phyloP scores from a whole-genome alignment of 768 basidiomycete species.

The Hygrophorus russula region DNA sequence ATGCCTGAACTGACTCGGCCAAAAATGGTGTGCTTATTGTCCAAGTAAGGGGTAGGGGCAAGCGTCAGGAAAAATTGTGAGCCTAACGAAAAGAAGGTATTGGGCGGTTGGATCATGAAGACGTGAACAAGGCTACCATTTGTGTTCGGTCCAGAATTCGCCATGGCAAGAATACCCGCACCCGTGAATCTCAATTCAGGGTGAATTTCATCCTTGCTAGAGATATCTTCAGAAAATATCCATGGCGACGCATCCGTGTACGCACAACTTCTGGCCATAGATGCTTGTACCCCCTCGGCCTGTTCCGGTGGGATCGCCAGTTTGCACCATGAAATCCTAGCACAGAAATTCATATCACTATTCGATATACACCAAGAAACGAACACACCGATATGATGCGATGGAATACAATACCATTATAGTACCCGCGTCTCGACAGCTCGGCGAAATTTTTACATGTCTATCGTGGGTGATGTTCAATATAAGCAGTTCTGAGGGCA shows the following conservation, averaged over 20 bases:
- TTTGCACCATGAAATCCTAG: slow-evolving; percentile 96
- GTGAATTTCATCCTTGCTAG: slow-evolving; percentile 82
- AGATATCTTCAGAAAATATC: slow-evolving; percentile 4
- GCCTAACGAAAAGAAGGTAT: slow-evolving; percentile 62
- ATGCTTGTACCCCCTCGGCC: slow-evolving; percentile 87
- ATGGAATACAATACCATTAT: slow-evolving; percentile 85
- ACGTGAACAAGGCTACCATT: slow-evolving; percentile 40
- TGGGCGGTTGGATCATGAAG: slow-evolving; percentile 9
- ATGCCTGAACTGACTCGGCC: slow-evolving; percentile 88
- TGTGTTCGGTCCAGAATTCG: slow-evolving; percentile 92
- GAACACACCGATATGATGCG: slow-evolving; percentile 71
- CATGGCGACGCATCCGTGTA: slow-evolving; percentile 7
- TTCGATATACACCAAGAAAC: background rate
- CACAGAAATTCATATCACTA: background rate
- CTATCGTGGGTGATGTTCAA: slow-evolving; percentile 27
- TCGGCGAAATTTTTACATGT: slow-evolving; percentile 95
- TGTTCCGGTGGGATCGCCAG: slow-evolving; percentile 92
- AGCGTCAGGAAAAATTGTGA: slow-evolving; percentile 94
- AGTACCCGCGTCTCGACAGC: slow-evolving; percentile 85
- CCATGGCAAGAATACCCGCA: slow-evolving; percentile 93
- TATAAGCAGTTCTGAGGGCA: slow-evolving; percentile 4
- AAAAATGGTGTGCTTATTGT: slow-evolving; percentile 82
- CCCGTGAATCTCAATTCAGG: slow-evolving; percentile 91
- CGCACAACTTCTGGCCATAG: slow-evolving; percentile 80
- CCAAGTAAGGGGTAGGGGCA: slow-evolving; percentile 72